Evolutionary conservation across 2,329 filamentous ascomycete genomes (phyloP), one percentile per base, ranked within the genome.

Genomic region (Aspergillus sp.): DNA sequence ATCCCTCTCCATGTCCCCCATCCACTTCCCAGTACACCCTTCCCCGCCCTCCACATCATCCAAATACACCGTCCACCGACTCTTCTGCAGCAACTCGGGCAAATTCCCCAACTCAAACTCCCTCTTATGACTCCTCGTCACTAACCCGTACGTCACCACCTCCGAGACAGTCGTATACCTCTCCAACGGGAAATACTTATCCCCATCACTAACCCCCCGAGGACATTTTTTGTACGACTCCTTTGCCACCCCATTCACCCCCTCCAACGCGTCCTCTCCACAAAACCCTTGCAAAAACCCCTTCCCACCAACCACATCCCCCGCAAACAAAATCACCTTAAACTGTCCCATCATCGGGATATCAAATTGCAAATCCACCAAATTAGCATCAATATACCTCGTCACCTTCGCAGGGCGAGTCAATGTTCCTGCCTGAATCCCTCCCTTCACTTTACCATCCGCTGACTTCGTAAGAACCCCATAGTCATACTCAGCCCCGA

Each of bases 281-380:
- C 84, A 89, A 43, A 91, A 81, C 0, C 79, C 80, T 6, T 84
- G 78, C 23, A 92, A 78, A 74, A 91, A 91, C 1, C 78, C 76
- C 57, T 78, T 78, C 3, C 83, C 81, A 32, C 81, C 73, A 57
- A 82, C 79, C 2, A 91, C 80, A 67, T 91, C 82, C 69, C 85
- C 86, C 62, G 87, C 84, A 62, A 93, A 84, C 62, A 92, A 82
- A 73, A 90, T 92, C 49, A 92, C 84, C 52, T 89, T 84, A 79
- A 92, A 93, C 70, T 93, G 90, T 25, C 90, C 88, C 5, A 92
- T 79, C 75, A 91, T 85, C 1, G 90, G 90, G 48, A 92, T 90
- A 69, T 92, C 90, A 5, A 91, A 85, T 71, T 93, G 89, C 28
- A 92, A 79, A 67, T 92, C 88, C 45, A 93, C 86, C 0, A 90